Conservation (phyloP, 164 flowering plant species). For the Brasenia schreberi region DNA sequence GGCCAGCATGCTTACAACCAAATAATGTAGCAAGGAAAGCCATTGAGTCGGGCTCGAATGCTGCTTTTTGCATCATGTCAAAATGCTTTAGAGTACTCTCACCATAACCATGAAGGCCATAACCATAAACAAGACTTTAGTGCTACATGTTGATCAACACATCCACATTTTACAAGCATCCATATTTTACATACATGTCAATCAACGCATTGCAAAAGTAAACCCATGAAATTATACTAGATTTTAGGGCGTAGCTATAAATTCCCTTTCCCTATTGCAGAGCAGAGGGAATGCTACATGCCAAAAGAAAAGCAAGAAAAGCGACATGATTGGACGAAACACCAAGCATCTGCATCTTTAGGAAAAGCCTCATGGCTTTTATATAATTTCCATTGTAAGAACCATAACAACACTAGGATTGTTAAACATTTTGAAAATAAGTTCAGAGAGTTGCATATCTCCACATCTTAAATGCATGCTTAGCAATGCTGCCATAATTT, state of each 20-base stretch:
- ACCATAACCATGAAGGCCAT: constrained; percentile 35
- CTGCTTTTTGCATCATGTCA: constrained; percentile 5
- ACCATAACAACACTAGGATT: constrained; percentile 35
- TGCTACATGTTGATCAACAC: constrained; percentile 25
- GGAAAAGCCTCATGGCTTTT: no score
- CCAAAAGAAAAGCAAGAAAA: constrained; percentile 29
- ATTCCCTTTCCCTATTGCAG: no score
- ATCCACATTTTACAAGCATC: constrained; percentile 43
- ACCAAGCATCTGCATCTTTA: constrained; percentile 27
- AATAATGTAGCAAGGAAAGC: constrained; percentile 38
- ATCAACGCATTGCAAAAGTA: constrained; percentile 42
- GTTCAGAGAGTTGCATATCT: no score
- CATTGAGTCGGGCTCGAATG: constrained; percentile 24
- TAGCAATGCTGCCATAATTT: no score
- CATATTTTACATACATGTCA: no score
- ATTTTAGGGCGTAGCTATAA: constrained; percentile 30
- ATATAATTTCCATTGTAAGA: constrained; percentile 34
- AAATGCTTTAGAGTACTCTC: no score
- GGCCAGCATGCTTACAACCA: constrained; percentile 50
- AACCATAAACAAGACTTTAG: constrained; percentile 22
- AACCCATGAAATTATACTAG: constrained; percentile 13
- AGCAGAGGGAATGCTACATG: constrained; percentile 21
- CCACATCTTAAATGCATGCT: no score
- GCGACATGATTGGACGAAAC: constrained; percentile 37
- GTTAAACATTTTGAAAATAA: constrained; percentile 21